phyloP scores from a whole-genome alignment of 2,329 filamentous ascomycete species.

The Paramyrothecium roridum region DNA sequence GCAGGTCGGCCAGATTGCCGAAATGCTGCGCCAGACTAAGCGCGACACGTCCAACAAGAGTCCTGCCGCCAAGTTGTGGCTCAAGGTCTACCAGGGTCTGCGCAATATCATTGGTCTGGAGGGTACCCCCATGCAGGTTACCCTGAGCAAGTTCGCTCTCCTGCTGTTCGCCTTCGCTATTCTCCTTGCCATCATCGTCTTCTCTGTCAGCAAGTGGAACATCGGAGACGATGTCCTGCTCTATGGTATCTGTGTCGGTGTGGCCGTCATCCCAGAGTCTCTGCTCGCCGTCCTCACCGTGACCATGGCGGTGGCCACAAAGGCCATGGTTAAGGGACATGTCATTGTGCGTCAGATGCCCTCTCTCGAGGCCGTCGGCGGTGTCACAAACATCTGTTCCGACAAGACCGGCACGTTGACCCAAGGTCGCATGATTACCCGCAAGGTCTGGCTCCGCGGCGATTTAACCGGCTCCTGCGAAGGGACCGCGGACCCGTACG shows the following conservation, averaged over 20 bases:
- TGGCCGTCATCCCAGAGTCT: constrained; percentile 64
- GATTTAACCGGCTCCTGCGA: constrained; percentile 51
- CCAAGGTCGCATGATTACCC: constrained; percentile 64
- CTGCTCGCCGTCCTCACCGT: constrained; percentile 69
- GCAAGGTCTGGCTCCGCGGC: constrained; percentile 58
- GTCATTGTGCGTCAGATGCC: constrained; percentile 65
- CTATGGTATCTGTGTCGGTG: constrained; percentile 58
- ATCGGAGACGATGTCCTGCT: constrained; percentile 56
- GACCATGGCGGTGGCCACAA: constrained; percentile 65
- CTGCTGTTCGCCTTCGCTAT: constrained; percentile 72
- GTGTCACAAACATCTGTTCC: constrained; percentile 68
- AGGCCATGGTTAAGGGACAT: constrained; percentile 61
- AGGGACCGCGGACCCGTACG: constrained; percentile 55
- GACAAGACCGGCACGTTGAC: constrained; percentile 69
- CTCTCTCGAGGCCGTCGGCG: constrained; percentile 64
- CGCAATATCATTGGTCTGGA: constrained; percentile 61
- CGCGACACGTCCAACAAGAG: constrained; percentile 35
- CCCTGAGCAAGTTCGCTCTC: constrained; percentile 81
- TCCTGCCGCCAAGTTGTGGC: constrained; percentile 41
- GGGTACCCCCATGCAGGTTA: constrained; percentile 81
- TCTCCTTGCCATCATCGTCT: constrained; percentile 59
- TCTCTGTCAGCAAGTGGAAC: constrained; percentile 53
- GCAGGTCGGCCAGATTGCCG: constrained; percentile 74
- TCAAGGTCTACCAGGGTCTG: constrained; percentile 37
- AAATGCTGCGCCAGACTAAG: constrained; percentile 57